Conservation (phyloP, 768 basidiomycete species). For the Peribolospora baueri region DNA sequence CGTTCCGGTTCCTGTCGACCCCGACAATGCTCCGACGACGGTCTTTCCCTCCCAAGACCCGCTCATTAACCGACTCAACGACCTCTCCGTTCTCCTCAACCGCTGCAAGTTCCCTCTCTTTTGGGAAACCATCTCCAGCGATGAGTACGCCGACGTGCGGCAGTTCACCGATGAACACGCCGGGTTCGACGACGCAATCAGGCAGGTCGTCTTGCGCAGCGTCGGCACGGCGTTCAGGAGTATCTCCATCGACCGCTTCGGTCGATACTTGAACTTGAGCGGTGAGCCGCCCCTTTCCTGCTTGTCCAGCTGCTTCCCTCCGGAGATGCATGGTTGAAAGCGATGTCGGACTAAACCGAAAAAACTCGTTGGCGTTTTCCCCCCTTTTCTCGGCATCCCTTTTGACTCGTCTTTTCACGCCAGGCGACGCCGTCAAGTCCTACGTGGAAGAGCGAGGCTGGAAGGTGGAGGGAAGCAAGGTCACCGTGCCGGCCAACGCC, state of each 20-base stretch:
- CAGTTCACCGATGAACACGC: conserved; percentile 62
- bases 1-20: conserved; percentile 1
- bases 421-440: conserved; percentile 1
- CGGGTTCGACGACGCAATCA: conserved; percentile 62
- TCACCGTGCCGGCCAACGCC: conserved; percentile 50
- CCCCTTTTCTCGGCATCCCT: neutral
- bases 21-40: conserved; percentile 34
- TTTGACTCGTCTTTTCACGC: neutral
- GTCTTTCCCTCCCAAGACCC: conserved; percentile 45
- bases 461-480: conserved; percentile 31
- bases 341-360: too few species aligned
- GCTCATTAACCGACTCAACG: conserved; percentile 42
- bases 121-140: conserved; percentile 50
- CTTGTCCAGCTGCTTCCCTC: too few species aligned
- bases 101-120: conserved; percentile 71
- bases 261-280: too few species aligned
- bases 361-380: too few species aligned
- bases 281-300: too few species aligned
- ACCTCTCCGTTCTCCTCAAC: conserved; percentile 43
- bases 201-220: conserved; percentile 27
- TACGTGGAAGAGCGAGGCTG: conserved; percentile 46
- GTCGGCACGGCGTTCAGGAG: too few species aligned
- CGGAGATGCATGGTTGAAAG: too few species aligned
- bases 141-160: conserved; percentile 41
- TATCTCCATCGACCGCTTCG: too few species aligned